Conservation (phyloP, 2,329 filamentous ascomycete genomes). For the Colletotrichum nymphaeae region DNA sequence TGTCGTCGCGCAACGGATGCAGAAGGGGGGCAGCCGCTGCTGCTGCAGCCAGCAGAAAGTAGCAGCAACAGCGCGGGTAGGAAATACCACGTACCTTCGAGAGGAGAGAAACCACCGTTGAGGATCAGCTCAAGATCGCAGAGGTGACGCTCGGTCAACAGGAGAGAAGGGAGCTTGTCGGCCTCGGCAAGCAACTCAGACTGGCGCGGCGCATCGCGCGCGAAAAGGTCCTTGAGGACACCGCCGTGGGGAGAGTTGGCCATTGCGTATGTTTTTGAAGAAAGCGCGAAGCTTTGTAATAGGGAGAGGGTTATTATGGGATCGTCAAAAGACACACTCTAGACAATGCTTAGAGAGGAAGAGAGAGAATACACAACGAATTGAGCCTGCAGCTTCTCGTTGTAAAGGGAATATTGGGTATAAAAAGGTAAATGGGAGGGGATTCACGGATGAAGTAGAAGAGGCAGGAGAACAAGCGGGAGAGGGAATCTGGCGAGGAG, state of each 20-base stretch:
- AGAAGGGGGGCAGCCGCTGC: neutral
- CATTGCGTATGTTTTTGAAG: slow-evolving; percentile 56
- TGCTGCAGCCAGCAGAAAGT: too few species aligned
- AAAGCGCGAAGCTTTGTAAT: neutral
- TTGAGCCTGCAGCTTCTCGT: slow-evolving; percentile 18
- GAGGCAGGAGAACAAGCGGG: neutral
- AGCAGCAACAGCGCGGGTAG: neutral
- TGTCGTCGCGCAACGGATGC: slow-evolving; percentile 4
- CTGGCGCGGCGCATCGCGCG: slow-evolving; percentile 88
- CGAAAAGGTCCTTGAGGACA: slow-evolving; percentile 96
- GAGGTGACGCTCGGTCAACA: slow-evolving; percentile 91
- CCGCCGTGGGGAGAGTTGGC: slow-evolving; percentile 86
- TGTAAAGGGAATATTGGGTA: neutral
- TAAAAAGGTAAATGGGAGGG: slow-evolving; percentile 2
- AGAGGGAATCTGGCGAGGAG: neutral
- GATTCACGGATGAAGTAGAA: slow-evolving; percentile 6
- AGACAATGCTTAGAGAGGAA: slow-evolving; percentile 1
- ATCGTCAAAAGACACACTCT: neutral
- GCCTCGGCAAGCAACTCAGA: slow-evolving; percentile 84
- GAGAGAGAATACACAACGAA: slow-evolving; percentile 17
- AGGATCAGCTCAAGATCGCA: slow-evolving; percentile 98
- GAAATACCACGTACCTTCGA: slow-evolving; percentile 78
- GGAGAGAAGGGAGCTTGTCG: slow-evolving; percentile 85
- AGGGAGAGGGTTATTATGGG: neutral
- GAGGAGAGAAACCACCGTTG: slow-evolving; percentile 96